Percentiles rank a stretch among this genome's conserved stretches.
These are phyloP conservation scores for Ostreobium quekettii DNA, from an alignment of 139 green algal genomes.

Conservation along the genomic window DNA sequence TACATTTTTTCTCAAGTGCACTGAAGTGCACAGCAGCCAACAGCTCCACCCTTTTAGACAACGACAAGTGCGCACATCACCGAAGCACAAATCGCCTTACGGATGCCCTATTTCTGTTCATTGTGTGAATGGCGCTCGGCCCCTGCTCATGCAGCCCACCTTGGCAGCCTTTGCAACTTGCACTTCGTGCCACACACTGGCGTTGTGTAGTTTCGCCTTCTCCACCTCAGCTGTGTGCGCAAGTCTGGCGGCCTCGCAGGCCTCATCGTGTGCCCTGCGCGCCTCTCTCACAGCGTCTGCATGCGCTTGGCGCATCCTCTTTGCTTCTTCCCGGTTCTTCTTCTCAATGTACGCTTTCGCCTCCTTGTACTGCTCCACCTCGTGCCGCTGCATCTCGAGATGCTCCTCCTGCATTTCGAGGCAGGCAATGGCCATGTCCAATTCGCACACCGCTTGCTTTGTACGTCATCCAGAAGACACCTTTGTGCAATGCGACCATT, in stretches of 20 bases:
- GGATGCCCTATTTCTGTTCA: too few species aligned
- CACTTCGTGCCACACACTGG: slow-evolving; percentile 7
- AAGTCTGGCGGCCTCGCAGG: not conserved
- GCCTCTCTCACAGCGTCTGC: not conserved
- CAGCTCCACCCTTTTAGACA: too few species aligned
- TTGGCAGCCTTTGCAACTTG: slow-evolving; percentile 18
- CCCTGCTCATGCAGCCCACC: not conserved
- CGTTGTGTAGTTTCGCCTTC: not conserved
- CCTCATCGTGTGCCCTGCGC: slow-evolving; percentile 10
- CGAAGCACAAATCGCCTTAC: too few species aligned
- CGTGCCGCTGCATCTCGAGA: not conserved
- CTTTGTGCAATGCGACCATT: too few species aligned
- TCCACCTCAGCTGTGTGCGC: not conserved
- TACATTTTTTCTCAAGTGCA: too few species aligned
- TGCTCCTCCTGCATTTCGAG: slow-evolving; percentile 6
- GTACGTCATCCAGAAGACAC: too few species aligned
- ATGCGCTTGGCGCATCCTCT: not conserved
- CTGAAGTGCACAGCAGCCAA: too few species aligned
- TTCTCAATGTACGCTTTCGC: not conserved
- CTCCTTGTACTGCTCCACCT: not conserved
- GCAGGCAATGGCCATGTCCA: too few species aligned
- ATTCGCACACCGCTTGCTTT: too few species aligned
- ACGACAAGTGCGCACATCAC: too few species aligned
- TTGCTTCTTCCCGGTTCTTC: not conserved
- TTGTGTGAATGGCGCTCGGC: too few species aligned